phyloP scores from a whole-genome alignment of 2,329 filamentous ascomycete species.

The Fusarium penzigii region DNA sequence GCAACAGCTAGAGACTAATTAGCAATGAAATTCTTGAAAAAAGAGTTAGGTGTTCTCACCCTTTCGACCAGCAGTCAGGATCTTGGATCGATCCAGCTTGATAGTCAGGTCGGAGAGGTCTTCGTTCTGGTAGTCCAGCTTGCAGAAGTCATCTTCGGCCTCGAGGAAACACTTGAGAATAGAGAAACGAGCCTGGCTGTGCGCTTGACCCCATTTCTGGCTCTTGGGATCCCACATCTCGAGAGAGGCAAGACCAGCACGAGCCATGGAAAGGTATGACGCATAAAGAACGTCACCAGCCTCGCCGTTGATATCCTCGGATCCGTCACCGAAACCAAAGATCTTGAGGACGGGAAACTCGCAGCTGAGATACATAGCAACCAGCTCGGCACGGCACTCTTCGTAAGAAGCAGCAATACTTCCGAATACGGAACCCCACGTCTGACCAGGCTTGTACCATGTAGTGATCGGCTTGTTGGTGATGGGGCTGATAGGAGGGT shows the following conservation, averaged over 20 bases:
- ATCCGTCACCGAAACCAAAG: slow-evolving; percentile 86
- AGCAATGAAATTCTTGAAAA: slow-evolving; percentile 17
- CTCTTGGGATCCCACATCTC: slow-evolving; percentile 95
- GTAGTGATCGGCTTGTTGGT: slow-evolving; percentile 73
- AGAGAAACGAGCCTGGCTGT: slow-evolving; percentile 88
- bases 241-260: slow-evolving; percentile 83
- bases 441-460: slow-evolving; percentile 95
- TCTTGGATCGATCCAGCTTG: slow-evolving; percentile 81
- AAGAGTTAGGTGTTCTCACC: slow-evolving; percentile 37
- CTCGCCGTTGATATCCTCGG: slow-evolving; percentile 68
- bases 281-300: slow-evolving; percentile 87
- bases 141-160: slow-evolving; percentile 84
- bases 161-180: slow-evolving; percentile 84
- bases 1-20: slow-evolving; percentile 63
- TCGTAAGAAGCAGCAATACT: slow-evolving; percentile 86
- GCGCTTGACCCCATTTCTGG: slow-evolving; percentile 88
- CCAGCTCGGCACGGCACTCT: slow-evolving; percentile 91
- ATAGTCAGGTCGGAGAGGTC: slow-evolving; percentile 82
- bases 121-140: slow-evolving; percentile 70
- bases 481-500: slow-evolving; percentile 80
- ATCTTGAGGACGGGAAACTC: slow-evolving; percentile 88
- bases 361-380: slow-evolving; percentile 87
- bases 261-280: slow-evolving; percentile 90
- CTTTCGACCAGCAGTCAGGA: slow-evolving; percentile 77
- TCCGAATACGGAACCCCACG: slow-evolving; percentile 91